Base-by-base conservation (phyloP, 129 eudicot species). In the Heracleum sosnowskyi region DNA sequence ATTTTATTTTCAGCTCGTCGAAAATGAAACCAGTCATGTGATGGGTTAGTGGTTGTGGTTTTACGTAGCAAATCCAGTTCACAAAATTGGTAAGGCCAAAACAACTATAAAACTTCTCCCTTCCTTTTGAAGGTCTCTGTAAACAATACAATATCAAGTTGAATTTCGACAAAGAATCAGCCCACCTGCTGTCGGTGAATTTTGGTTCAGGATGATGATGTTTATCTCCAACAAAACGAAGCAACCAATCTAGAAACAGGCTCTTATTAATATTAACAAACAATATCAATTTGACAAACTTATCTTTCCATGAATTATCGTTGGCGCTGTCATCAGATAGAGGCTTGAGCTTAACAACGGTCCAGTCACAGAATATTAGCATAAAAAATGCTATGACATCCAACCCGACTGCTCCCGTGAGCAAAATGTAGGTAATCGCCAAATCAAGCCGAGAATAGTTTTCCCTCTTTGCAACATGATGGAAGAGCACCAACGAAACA, bases 351-450 rank as follows among this genome's bases (percentile, higher is more conserved):
- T 69, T 34, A 57, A 89, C 79, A 41, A 80, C 66, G 11, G 85
- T 71, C 90, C 90, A 87, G 77, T 91, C 92, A 4, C 90, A 91
- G 77, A 81, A 72, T 42, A 89, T 7, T 42, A 91, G 86, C 90
- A 80, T 89, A 46, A 81, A 7, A 42, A 84, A 26, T 1, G 89
- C 87, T 7, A 75, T 28, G 1, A 78, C 17, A 26, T 91, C 97
- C 66, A 91, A 60, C 41, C 53, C 79, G 74, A 89, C 41, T 1
- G 87, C 97, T 18, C 91, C 97, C 7, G 78, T 20, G 4, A 91
- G 87, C 80, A 91, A 79, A 29, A 81, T 81, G 34, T 82, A 91
- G 4, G 91, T 89, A 57, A 87, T 81, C 3, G 11, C 82, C 12
- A 89, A 74, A 77, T 91, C 93, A 7, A 1, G 28, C 0, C 0